phyloP scores from a whole-genome alignment of 345 rosid genomes.

The Hevea brasiliensis region DNA sequence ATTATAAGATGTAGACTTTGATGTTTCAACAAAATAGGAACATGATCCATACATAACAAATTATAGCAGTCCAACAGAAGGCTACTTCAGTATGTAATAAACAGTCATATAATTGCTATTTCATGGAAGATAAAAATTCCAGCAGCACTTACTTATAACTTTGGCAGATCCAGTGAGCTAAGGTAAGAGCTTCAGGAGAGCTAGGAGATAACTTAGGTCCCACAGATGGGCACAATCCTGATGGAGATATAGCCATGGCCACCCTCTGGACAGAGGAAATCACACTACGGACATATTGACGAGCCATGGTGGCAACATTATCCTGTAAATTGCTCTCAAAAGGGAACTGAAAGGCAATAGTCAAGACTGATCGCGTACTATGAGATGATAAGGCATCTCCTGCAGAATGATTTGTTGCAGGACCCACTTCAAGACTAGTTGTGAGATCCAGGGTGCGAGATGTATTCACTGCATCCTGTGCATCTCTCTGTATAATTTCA shows the following conservation, averaged over 20 bases:
- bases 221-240: slow-evolving; percentile 62
- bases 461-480: slow-evolving; percentile 49
- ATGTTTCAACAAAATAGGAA: not conserved
- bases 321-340: slow-evolving; percentile 85
- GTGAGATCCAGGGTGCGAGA: slow-evolving; percentile 88
- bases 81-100: not conserved
- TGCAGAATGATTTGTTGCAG: slow-evolving; percentile 46
- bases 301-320: slow-evolving; percentile 91
- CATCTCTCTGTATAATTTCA: slow-evolving; percentile 52
- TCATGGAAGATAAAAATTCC: not conserved
- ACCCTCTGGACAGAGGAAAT: slow-evolving; percentile 95
- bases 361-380: slow-evolving; percentile 70
- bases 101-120: not conserved
- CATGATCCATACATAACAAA: not conserved
- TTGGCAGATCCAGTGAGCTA: slow-evolving; percentile 88
- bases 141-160: slow-evolving; percentile 59
- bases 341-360: slow-evolving; percentile 98
- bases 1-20: not conserved
- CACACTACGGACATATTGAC: slow-evolving; percentile 85
- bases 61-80: not conserved
- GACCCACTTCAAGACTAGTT: slow-evolving; percentile 89
- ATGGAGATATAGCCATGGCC: slow-evolving; percentile 91
- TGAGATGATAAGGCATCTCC: slow-evolving; percentile 57
- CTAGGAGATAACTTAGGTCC: slow-evolving; percentile 77
- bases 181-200: slow-evolving; percentile 92